Conservation (phyloP, 352 stramenopile genomes). For the Labyrinthula sp. region DNA sequence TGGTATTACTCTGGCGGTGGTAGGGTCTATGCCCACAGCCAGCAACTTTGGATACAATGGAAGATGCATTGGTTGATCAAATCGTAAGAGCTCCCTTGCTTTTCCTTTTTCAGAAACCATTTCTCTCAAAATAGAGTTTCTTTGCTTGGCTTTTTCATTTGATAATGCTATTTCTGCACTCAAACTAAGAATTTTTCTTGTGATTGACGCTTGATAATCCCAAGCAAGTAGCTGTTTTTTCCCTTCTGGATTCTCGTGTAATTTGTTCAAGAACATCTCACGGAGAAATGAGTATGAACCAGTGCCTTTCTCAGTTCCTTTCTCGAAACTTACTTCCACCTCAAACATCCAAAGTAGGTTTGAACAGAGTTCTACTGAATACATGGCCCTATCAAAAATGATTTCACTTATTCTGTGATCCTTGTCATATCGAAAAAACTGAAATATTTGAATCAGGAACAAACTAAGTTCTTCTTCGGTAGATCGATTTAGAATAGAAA, state of each 20-base stretch:
- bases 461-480: constrained; percentile 89
- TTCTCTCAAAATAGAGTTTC: too few relatives aligned
- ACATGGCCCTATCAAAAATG: not conserved
- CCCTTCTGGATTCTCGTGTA: not conserved
- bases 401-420: constrained; percentile 1
- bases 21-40: not conserved
- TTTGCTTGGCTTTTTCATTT: too few relatives aligned
- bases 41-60: not conserved
- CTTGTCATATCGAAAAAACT: constrained; percentile 72
- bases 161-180: too few relatives aligned
- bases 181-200: too few relatives aligned
- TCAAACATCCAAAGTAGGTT: not conserved
- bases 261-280: constrained; percentile 5
- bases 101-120: too few relatives aligned
- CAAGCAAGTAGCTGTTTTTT: too few relatives aligned
- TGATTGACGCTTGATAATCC: too few relatives aligned
- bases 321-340: not conserved
- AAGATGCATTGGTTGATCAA: too few relatives aligned
- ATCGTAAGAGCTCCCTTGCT: too few relatives aligned
- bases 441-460: constrained; percentile 92
- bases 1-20: not conserved
- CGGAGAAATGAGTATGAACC: not conserved
- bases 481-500: constrained; percentile 71
- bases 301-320: not conserved
- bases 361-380: not conserved